Evolutionary conservation across 305 asterid species (phyloP).

Genomic region (Fraxinus baroniana): DNA sequence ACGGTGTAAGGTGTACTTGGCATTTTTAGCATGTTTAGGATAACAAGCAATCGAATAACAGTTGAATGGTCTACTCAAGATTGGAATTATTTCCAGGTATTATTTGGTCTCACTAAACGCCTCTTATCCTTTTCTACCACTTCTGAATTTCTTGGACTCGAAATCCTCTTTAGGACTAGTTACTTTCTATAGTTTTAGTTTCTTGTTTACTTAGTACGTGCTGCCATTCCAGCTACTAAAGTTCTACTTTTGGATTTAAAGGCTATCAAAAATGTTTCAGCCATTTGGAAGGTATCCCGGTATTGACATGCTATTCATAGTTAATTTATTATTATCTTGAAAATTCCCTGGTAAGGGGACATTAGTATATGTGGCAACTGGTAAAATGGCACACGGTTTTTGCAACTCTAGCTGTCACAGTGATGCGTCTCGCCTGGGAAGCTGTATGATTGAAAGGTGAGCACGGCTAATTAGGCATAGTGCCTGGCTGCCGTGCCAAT

Average conservation of each 20-base stretch:
- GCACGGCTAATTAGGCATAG: constrained; percentile 98
- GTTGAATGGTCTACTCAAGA: constrained; percentile 37
- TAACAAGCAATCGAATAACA: constrained; percentile 22
- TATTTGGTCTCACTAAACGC: constrained; percentile 28
- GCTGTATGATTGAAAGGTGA: constrained; percentile 95
- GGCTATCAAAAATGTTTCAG: constrained; percentile 77
- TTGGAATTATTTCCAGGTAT: constrained; percentile 50
- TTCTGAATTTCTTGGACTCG: constrained; percentile 36
- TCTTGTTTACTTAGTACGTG: constrained; percentile 46
- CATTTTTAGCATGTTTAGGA: constrained; percentile 18
- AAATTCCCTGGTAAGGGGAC: constrained; percentile 98
- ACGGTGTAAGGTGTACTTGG: not conserved
- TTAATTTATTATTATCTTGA: constrained; percentile 31
- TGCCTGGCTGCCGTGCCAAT: constrained; percentile 98
- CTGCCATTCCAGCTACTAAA: constrained; percentile 63
- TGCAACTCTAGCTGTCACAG: constrained; percentile 90
- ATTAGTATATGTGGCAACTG: constrained; percentile 66
- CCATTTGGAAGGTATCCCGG: constrained; percentile 69
- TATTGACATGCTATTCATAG: constrained; percentile 49
- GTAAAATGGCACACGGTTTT: constrained; percentile 73
- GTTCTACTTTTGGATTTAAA: constrained; percentile 62
- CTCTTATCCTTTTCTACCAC: constrained; percentile 34
- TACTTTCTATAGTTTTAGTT: constrained; percentile 45
- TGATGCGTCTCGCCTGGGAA: constrained; percentile 89
- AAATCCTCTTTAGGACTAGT: constrained; percentile 37